These are phyloP conservation scores for Brettanomyces sp. DNA, from an alignment of 805 yeast genomes.

Conservation along the genomic window DNA sequence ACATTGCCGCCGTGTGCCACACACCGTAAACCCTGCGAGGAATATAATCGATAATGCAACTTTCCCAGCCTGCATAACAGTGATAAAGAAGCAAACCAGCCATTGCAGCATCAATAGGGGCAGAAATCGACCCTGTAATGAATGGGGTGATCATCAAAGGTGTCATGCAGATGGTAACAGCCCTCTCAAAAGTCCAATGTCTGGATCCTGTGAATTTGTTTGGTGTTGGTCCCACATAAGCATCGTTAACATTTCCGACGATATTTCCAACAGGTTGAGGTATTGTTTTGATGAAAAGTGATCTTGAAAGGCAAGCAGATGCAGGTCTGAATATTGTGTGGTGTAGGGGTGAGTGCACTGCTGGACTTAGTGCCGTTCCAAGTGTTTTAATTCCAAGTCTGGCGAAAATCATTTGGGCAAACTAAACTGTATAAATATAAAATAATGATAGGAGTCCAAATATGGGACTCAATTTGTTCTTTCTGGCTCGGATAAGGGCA, in stretches of 20 bases:
- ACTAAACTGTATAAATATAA: too few species aligned
- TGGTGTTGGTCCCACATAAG: conserved; percentile 51
- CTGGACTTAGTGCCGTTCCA: conserved; percentile 1
- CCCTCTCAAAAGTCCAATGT: conserved; percentile 68
- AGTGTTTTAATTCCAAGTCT: neutral
- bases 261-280: conserved; percentile 67
- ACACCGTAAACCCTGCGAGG: conserved; percentile 66
- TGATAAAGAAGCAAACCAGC: conserved; percentile 51
- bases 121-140: conserved; percentile 42
- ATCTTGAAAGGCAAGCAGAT: neutral
- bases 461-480: too few species aligned
- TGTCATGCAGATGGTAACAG: conserved; percentile 48
- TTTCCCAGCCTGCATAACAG: conserved; percentile 61
- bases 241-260: conserved; percentile 65
- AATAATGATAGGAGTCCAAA: too few species aligned
- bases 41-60: conserved; percentile 72
- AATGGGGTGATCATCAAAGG: conserved; percentile 60
- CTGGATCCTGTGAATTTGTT: conserved; percentile 54
- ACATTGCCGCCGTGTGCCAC: conserved; percentile 53
- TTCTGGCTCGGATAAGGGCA: too few species aligned
- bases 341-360: neutral
- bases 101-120: conserved; percentile 47
- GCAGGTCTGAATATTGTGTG: neutral
- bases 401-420: too few species aligned
- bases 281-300: conserved; percentile 7